A percentile compares a stretch with the other conserved stretches of the same genome.
These are phyloP conservation scores for Cornus controversa DNA, from an alignment of 148 eudicot genomes.

Conservation along the genomic window DNA sequence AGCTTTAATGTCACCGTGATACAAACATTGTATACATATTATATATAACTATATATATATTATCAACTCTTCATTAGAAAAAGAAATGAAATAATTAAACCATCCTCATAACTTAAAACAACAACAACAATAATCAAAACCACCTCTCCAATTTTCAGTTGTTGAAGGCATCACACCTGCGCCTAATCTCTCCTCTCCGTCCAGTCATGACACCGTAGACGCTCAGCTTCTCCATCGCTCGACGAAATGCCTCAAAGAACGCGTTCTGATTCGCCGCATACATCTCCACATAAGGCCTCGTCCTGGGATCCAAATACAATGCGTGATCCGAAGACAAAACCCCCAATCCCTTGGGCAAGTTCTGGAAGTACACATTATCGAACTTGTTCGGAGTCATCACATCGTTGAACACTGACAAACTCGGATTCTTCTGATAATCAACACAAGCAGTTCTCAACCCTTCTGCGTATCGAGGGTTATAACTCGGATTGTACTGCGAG, in stretches of 20 bases:
- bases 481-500: constrained; percentile 28
- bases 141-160: neutral
- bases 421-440: constrained; percentile 24
- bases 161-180: constrained; percentile 1
- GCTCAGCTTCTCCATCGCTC: constrained; percentile 14
- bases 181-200: constrained; percentile 9
- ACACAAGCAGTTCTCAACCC: constrained; percentile 36
- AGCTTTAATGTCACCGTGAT: neutral
- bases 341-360: constrained; percentile 40
- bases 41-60: too few species aligned
- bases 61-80: neutral
- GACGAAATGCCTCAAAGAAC: constrained; percentile 10
- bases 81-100: too few species aligned
- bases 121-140: neutral
- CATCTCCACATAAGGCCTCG: constrained; percentile 7
- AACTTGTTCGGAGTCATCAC: constrained; percentile 48
- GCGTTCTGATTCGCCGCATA: neutral
- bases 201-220: neutral
- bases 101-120: neutral
- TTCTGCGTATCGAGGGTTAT: constrained; percentile 37
- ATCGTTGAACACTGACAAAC: constrained; percentile 47
- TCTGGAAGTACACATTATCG: constrained; percentile 42
- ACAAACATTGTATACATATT: neutral
- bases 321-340: constrained; percentile 43
- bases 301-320: constrained; percentile 22